Evolutionary conservation across 805 yeast genomes (phyloP), one percentile per base, ranked within the genome.

Genomic region (Hanseniaspora nectarophila): DNA sequence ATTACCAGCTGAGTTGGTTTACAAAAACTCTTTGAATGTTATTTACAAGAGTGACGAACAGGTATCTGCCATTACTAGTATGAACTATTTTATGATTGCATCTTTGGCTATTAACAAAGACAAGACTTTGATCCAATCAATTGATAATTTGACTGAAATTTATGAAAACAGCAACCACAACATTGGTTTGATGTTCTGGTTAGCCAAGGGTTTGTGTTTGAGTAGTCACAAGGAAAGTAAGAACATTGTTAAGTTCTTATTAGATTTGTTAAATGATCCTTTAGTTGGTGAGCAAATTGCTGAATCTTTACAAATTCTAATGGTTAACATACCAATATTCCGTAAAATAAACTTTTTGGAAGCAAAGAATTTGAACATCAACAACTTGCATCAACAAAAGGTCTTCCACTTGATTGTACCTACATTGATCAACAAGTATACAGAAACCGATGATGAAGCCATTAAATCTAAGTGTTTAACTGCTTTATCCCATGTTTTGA

Each of bases 371-470:
- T 72, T 83, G 52, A 77, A 80, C 54, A 75, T 82, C 18, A 75
- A 84, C 54, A 64, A 76, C 43, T 70, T 92, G 23, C 86, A 83
- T 72, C 87, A 87, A 62, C 98, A 92, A 61, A 80, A 80, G 56
- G 72, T 85, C 24, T 86, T 87, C 62, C 77, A 78, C 54, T 67
- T 71, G 8, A 68, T 79, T 1, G 71, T 86, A 5, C 83, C 84
- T 0, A 64, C 63, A 29, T 62, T 87, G 31, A 76, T 82, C 7
- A 61, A 65, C 0, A 73, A 72, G 3, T 80, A 75, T 62, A 65
- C 67, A 29, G 57, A 55, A 6, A 54, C 59, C 1, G 29, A 52
- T 1, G 60, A 64, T 10, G 57, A 66, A 54, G 45, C 39, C 2
- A 54, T 62, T 16, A 75, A 75, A 55, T 75, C 78, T 45, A 73